Evolutionary conservation across 179 eudicot genomes (phyloP).

Genomic region (Camellia oleifera): DNA sequence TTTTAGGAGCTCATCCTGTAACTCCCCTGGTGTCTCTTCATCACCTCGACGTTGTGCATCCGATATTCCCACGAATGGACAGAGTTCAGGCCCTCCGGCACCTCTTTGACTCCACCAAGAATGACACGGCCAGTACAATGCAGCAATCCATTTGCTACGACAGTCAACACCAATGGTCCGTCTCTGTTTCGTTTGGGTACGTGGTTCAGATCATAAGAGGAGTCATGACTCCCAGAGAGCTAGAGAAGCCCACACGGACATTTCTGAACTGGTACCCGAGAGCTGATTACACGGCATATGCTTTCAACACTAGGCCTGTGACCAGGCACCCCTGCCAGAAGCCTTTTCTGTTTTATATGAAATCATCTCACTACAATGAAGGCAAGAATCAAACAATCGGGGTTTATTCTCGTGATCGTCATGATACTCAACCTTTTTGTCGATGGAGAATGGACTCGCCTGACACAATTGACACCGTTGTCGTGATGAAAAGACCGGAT

Average conservation of each 20-base stretch:
- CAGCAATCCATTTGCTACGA: conserved; percentile 93
- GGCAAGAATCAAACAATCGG: conserved; percentile 45
- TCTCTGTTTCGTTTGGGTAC: conserved; percentile 78
- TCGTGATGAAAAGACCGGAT: conserved; percentile 54
- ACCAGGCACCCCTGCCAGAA: conserved; percentile 72
- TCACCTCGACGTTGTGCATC: conserved; percentile 76
- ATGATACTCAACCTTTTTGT: conserved; percentile 48
- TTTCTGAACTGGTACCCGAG: conserved; percentile 73
- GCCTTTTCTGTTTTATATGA: conserved; percentile 65
- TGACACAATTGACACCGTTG: conserved; percentile 41
- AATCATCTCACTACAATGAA: conserved; percentile 36
- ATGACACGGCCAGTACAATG: conserved; percentile 64
- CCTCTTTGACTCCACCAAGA: conserved; percentile 43
- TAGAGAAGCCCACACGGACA: conserved; percentile 77
- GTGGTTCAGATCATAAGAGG: conserved; percentile 73
- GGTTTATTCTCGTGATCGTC: conserved; percentile 33
- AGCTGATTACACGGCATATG: conserved; percentile 73
- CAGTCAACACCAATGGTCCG: conserved; percentile 56
- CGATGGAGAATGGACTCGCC: conserved; percentile 61
- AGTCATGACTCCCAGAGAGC: conserved; percentile 68
- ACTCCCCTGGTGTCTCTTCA: conserved; percentile 74
- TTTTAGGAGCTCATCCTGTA: conserved; percentile 74
- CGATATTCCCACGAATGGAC: conserved; percentile 59
- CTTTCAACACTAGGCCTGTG: conserved; percentile 79
- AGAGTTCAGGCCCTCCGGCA: conserved; percentile 49